phyloP scores from a whole-genome alignment of 768 basidiomycete species.

The Serendipita sp. region DNA sequence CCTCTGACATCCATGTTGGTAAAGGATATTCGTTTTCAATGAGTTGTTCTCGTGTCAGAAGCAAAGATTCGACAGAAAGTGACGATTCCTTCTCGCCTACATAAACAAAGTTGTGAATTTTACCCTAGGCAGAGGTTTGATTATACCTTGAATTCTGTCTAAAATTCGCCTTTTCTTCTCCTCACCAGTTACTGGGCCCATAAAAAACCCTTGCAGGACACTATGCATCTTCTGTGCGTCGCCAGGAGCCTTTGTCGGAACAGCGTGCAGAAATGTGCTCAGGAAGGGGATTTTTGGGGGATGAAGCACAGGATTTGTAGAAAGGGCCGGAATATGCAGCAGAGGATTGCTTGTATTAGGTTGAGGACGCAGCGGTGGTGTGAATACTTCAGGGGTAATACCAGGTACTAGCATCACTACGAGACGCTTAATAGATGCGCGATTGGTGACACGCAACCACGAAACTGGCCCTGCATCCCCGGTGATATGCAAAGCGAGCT shows the following conservation, averaged over 20 bases:
- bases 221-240: conserved; percentile 75
- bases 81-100: conserved; percentile 46
- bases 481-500: conserved; percentile 65
- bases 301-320: conserved; percentile 33
- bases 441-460: conserved; percentile 82
- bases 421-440: conserved; percentile 55
- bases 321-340: conserved; percentile 42
- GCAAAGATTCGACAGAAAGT: conserved; percentile 50
- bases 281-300: conserved; percentile 46
- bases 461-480: conserved; percentile 72
- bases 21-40: conserved; percentile 86
- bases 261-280: conserved; percentile 79
- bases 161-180: conserved; percentile 55
- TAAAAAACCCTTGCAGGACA: conserved; percentile 69
- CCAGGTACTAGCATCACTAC: conserved; percentile 78
- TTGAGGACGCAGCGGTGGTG: conserved; percentile 17
- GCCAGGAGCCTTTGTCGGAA: conserved; percentile 84
- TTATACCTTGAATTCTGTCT: conserved; percentile 23
- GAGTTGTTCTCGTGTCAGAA: conserved; percentile 74
- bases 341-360: conserved; percentile 22
- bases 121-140: not conserved
- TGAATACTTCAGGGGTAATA: conserved; percentile 37
- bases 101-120: not conserved
- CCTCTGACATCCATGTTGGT: conserved; percentile 67
- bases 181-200: conserved; percentile 57